A percentile compares a stretch with the other conserved stretches of the same genome.
Evolutionary conservation across 495 filamentous ascomycete species (phyloP).

Genomic region (Cryomyces minteri): DNA sequence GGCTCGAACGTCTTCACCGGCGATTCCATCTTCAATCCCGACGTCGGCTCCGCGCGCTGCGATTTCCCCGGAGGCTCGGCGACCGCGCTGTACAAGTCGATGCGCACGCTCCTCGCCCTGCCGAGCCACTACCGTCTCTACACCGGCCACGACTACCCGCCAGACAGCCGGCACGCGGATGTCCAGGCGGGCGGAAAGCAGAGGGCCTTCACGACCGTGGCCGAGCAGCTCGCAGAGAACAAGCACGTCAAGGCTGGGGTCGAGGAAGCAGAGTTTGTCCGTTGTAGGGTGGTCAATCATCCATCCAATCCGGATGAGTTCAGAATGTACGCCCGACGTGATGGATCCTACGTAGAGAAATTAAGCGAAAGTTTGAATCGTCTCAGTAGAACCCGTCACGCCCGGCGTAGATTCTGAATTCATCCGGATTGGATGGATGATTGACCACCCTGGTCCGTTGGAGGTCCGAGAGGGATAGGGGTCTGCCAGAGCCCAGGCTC

Average conservation of each 20-base stretch:
- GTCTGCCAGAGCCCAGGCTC: too few species aligned
- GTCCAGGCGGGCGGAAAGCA: constrained; percentile 10
- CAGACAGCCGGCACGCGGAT: background rate
- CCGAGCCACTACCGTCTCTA: constrained; percentile 23
- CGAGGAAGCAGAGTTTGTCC: constrained; percentile 28
- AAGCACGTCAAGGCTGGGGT: constrained; percentile 30
- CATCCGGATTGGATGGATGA: too few species aligned
- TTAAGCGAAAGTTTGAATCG: too few species aligned
- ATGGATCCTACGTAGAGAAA: too few species aligned
- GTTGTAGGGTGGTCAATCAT: too few species aligned
- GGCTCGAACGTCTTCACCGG: constrained; percentile 44
- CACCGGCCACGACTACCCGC: constrained; percentile 29
- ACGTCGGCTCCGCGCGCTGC: constrained; percentile 38
- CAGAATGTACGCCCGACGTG: too few species aligned
- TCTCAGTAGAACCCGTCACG: too few species aligned
- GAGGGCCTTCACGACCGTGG: constrained; percentile 28
- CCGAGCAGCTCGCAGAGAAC: constrained; percentile 29
- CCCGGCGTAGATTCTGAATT: too few species aligned
- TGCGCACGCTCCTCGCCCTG: constrained; percentile 26
- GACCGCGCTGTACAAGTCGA: constrained; percentile 25
- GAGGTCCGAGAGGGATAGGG: background rate
- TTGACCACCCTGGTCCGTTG: too few species aligned
- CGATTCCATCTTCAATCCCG: constrained; percentile 40
- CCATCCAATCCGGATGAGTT: too few species aligned
- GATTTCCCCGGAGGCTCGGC: constrained; percentile 42